phyloP scores from a whole-genome alignment of 2,329 filamentous ascomycete genomes.

The Penicillium crustosum region DNA sequence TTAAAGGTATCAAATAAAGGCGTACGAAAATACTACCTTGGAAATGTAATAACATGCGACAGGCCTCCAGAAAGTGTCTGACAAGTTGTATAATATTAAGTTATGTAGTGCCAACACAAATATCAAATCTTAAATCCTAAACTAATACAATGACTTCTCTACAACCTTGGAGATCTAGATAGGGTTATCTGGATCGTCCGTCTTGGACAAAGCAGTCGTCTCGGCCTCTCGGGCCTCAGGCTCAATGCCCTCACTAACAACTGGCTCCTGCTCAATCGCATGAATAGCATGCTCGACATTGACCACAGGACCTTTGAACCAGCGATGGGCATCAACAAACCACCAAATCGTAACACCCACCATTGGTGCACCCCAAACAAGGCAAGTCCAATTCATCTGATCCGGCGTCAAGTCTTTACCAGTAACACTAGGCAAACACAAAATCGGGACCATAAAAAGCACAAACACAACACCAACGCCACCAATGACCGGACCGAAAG shows the following conservation, averaged over 20 bases:
- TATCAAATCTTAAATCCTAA: not conserved
- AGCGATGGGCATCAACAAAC: conserved; percentile 61
- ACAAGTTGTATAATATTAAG: not conserved
- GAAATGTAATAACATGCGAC: not conserved
- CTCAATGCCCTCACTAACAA: conserved; percentile 28
- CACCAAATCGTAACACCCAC: conserved; percentile 61
- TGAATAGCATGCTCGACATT: conserved; percentile 58
- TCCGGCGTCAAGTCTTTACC: conserved; percentile 54
- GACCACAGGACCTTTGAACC: conserved; percentile 70
- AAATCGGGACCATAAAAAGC: conserved; percentile 65
- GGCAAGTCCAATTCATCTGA: conserved; percentile 67
- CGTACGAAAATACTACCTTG: not conserved
- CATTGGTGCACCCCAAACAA: conserved; percentile 68
- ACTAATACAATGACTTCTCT: not conserved
- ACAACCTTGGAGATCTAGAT: not conserved
- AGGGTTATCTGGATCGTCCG: conserved; percentile 9
- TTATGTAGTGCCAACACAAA: no score
- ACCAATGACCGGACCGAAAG: conserved; percentile 59
- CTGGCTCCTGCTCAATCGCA: conserved; percentile 21
- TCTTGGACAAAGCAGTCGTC: conserved; percentile 10
- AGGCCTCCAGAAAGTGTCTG: not conserved
- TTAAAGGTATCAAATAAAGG: not conserved
- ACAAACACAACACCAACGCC: conserved; percentile 60
- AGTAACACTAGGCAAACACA: conserved; percentile 62
- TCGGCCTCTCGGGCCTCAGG: conserved; percentile 10